Base-by-base conservation (phyloP, 768 basidiomycete species). In the Holtermannia corniformis region DNA sequence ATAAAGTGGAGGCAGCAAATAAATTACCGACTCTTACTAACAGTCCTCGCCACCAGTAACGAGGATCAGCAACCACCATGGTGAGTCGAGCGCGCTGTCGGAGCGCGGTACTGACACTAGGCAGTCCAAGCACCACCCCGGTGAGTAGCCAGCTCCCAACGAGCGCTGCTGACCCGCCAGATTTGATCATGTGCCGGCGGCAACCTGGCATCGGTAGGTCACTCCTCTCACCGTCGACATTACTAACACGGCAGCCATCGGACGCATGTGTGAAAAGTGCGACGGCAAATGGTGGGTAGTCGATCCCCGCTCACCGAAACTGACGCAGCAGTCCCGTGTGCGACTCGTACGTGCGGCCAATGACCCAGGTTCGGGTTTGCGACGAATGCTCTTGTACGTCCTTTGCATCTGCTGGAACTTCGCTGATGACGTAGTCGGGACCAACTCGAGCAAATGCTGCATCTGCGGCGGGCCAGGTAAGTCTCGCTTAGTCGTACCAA, bases 381-480 rank as follows among this genome's bases (percentile, higher is more conserved):
- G 95, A 99, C 71, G 95, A 99, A 76, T 99, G 95, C 75, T 97
- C 97, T 74, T 99, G 97, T 75, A 88, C 91, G 61, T 93, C 3
- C 12, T 3, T 28, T 5, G 19, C 27, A 11, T 22, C 41, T 41
- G 7, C 11, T 42, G 26, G 16, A 27, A 20, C 41, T 10, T 11
- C 26, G 45, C 46, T 56, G 54, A 56, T 44, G 11, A n/a, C 23
- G 43, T 42, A 69, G 67, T 72, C 56, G 70, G 68, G 20, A 63
- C 90, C 43, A 95, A 95, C 70, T 91, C 95, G 21, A 93, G 93
- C 47, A 80, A 91, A 59, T 99, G 95, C 71, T 97, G 96, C 74
- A 95, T 97, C 57, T 99, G 95, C 62, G 89, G 91, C 46, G 83
- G 90, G 42, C 90, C 88, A 63, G 93, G 92, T 95, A 62, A 57